Conservation (phyloP, 306 rosid genomes). For the Dalbergia cochinchinensis region DNA sequence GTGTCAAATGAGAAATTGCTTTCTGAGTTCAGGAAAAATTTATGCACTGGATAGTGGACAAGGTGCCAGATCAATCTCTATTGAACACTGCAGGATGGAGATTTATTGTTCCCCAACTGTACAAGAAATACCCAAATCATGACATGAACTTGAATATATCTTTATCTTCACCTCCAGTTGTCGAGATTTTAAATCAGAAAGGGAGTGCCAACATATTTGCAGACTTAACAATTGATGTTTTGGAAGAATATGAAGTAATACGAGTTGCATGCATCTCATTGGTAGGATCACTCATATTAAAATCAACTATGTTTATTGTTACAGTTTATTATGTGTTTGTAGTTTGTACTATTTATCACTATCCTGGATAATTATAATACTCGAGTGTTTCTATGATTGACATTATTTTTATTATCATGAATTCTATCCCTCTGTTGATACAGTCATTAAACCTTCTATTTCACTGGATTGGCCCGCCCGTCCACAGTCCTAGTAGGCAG, state of each 20-base stretch:
- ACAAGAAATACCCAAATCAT: constrained; percentile 88
- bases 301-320: constrained; percentile 22
- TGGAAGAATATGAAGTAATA: constrained; percentile 62
- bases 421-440: no score
- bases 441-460: no score
- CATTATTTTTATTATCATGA: no score
- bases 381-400: no score
- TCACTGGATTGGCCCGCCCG: no score
- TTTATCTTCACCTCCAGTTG: constrained; percentile 76
- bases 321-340: constrained; percentile 23
- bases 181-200: constrained; percentile 66
- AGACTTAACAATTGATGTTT: constrained; percentile 76
- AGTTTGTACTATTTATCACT: neutral
- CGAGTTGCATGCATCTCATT: constrained; percentile 91
- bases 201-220: constrained; percentile 55
- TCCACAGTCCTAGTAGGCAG: no score
- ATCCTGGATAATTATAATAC: constrained; percentile 1
- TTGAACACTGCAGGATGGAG: constrained; percentile 94
- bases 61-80: constrained; percentile 84
- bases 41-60: constrained; percentile 91
- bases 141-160: constrained; percentile 84
- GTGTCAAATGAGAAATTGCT: constrained; percentile 31
- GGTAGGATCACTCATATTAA: constrained; percentile 58
- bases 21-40: constrained; percentile 75
- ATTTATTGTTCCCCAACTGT: constrained; percentile 88